Conservation (phyloP, 176 grass and related monocot species). For the Stipa capillata region DNA sequence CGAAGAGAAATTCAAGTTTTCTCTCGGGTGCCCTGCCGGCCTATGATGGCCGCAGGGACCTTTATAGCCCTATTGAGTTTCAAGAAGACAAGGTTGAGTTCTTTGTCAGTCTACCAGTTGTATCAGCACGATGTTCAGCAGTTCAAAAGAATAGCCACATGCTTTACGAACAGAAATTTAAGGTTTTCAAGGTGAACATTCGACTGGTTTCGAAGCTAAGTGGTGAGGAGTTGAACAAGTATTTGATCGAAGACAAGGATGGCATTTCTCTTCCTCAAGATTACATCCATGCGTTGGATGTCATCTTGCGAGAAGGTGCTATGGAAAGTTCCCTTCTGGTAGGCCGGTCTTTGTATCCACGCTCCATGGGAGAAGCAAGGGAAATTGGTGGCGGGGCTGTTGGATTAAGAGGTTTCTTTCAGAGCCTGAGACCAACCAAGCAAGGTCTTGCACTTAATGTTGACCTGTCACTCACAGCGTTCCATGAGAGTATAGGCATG, state of each 20-base stretch:
- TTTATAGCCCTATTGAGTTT: constrained; percentile 80
- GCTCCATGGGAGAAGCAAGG: constrained; percentile 55
- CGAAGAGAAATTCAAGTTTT: constrained; percentile 55
- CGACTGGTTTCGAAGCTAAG: constrained; percentile 68
- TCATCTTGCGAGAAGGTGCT: constrained; percentile 67
- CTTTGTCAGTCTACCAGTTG: constrained; percentile 55
- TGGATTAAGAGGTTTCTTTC: constrained; percentile 82
- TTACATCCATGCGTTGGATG: constrained; percentile 74
- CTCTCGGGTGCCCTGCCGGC: constrained; percentile 50
- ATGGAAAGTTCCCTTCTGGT: constrained; percentile 62
- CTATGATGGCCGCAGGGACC: constrained; percentile 83
- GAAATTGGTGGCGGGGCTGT: constrained; percentile 80
- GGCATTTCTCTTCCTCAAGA: constrained; percentile 67
- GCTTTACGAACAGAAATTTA: constrained; percentile 34
- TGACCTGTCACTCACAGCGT: constrained; percentile 76
- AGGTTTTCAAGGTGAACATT: constrained; percentile 76
- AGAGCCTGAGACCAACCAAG: constrained; percentile 73
- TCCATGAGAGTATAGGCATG: constrained; percentile 77
- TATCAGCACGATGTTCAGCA: neutral
- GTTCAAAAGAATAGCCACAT: constrained; percentile 22
- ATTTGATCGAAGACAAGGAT: constrained; percentile 51
- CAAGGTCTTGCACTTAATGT: constrained; percentile 96
- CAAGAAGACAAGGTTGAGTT: constrained; percentile 52
- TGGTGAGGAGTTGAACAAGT: constrained; percentile 59
- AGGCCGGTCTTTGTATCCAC: constrained; percentile 72